phyloP scores from a whole-genome alignment of 2,329 filamentous ascomycete genomes.

The Diaporthe eres region DNA sequence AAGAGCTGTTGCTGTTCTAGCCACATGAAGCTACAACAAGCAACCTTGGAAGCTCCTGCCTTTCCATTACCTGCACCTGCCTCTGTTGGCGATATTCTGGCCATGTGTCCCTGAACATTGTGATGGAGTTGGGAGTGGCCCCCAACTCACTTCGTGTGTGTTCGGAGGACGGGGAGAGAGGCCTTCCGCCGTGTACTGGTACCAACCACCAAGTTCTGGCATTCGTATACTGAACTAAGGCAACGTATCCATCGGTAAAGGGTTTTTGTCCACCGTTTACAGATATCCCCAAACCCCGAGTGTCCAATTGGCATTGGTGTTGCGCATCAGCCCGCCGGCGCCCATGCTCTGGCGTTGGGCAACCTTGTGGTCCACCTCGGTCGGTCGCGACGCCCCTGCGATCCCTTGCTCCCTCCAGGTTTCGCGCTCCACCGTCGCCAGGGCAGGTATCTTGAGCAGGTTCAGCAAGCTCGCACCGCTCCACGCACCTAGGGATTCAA shows the following conservation, averaged over 20 bases:
- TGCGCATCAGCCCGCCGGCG: constrained; percentile 63
- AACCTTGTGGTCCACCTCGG: constrained; percentile 70
- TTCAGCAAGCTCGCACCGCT: constrained; percentile 79
- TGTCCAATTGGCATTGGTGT: constrained; percentile 68
- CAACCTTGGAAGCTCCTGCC: too few species aligned
- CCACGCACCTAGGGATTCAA: constrained; percentile 82
- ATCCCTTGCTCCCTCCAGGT: constrained; percentile 78
- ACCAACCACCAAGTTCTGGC: not conserved
- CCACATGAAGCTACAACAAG: not conserved
- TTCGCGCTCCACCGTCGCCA: constrained; percentile 80
- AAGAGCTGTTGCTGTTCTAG: not conserved
- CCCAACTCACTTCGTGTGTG: not conserved
- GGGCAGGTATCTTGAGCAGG: constrained; percentile 76
- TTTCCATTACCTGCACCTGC: not conserved
- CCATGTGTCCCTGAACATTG: not conserved
- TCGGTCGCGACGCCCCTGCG: constrained; percentile 70
- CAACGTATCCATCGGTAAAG: not conserved
- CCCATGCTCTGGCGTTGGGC: constrained; percentile 77
- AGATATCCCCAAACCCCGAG: constrained; percentile 70
- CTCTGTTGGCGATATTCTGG: not conserved
- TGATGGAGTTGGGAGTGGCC: not conserved
- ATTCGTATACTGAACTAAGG: not conserved
- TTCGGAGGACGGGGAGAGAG: too few species aligned
- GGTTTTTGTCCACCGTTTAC: not conserved
- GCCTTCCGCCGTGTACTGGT: not conserved